A percentile compares a stretch with the other conserved stretches of the same genome.
These are phyloP conservation scores for Annona cherimola DNA, from an alignment of 164 flowering plant genomes.

Conservation along the genomic window DNA sequence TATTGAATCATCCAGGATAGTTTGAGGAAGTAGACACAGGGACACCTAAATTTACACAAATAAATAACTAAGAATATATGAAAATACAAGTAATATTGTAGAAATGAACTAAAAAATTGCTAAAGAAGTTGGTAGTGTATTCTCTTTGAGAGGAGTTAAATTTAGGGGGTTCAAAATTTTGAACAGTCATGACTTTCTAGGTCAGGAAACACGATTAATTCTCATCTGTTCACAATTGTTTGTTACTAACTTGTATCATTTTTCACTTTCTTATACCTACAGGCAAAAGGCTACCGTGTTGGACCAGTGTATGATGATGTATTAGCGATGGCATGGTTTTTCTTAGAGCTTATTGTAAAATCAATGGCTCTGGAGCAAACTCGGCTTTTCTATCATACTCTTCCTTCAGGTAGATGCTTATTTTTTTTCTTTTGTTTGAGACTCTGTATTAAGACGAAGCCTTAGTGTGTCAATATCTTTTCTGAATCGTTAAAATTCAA, in stretches of 20 bases:
- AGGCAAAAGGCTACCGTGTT: conserved; percentile 99
- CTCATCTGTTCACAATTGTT: not conserved
- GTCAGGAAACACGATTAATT: not conserved
- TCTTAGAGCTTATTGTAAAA: conserved; percentile 89
- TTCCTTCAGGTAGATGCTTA: conserved; percentile 63
- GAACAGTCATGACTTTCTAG: too few species aligned
- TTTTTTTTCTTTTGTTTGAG: not conserved
- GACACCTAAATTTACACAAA: too few species aligned
- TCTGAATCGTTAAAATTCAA: too few species aligned
- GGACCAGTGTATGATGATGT: conserved; percentile 99
- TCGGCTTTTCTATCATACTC: conserved; percentile 70
- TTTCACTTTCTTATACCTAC: conserved; percentile 17
- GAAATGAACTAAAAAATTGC: too few species aligned
- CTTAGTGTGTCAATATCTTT: too few species aligned
- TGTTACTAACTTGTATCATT: not conserved
- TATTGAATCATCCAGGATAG: too few species aligned
- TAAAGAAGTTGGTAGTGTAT: too few species aligned
- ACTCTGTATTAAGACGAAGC: not conserved
- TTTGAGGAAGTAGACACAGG: too few species aligned
- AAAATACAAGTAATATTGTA: too few species aligned
- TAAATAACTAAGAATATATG: too few species aligned
- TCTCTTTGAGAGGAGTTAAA: too few species aligned
- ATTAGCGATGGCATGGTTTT: conserved; percentile 99
- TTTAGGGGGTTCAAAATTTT: too few species aligned
- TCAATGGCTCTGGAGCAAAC: conserved; percentile 97